phyloP scores from a whole-genome alignment of 1,284 basidiomycete species.

The Coniferiporia weirii region DNA sequence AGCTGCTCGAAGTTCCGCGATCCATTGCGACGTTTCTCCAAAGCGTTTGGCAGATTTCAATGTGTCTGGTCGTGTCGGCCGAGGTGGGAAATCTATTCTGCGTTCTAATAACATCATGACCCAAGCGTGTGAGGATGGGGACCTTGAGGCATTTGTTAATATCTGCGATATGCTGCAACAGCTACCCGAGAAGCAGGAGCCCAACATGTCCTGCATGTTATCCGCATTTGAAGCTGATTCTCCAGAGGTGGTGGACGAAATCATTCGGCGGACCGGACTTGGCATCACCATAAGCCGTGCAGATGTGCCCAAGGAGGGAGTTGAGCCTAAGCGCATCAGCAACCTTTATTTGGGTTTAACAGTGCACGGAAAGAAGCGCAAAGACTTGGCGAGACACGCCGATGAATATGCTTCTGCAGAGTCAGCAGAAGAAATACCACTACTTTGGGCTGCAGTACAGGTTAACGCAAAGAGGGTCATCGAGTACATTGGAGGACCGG shows the following conservation, averaged over 20 bases:
- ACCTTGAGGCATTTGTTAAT: slow-evolving; percentile 47
- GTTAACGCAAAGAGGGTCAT: slow-evolving; percentile 33
- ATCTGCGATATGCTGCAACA: slow-evolving; percentile 39
- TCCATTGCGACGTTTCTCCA: slow-evolving; percentile 38
- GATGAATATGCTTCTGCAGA: slow-evolving; percentile 37
- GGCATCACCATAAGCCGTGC: slow-evolving; percentile 35
- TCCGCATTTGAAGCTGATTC: slow-evolving; percentile 36
- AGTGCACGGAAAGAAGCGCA: slow-evolving; percentile 55
- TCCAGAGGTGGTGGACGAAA: slow-evolving; percentile 46
- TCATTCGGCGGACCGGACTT: slow-evolving; percentile 44
- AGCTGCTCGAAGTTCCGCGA: slow-evolving; percentile 38
- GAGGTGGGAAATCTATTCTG: slow-evolving; percentile 10
- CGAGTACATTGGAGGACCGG: slow-evolving; percentile 39
- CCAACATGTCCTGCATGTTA: slow-evolving; percentile 11
- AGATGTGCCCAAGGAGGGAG: slow-evolving; percentile 23
- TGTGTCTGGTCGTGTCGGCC: slow-evolving; percentile 18
- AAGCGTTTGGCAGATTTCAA: slow-evolving; percentile 28
- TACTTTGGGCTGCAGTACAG: slow-evolving; percentile 42
- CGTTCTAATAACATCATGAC: slow-evolving; percentile 22
- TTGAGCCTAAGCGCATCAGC: slow-evolving; percentile 30
- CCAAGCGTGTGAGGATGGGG: slow-evolving; percentile 38
- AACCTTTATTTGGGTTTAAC: slow-evolving; percentile 51
- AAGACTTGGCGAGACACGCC: slow-evolving; percentile 42
- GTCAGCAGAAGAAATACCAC: slow-evolving; percentile 23
- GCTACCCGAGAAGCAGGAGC: slow-evolving; percentile 20